Conservation (phyloP, 805 yeast genomes). For the Ogataea parapolymorpha region DNA sequence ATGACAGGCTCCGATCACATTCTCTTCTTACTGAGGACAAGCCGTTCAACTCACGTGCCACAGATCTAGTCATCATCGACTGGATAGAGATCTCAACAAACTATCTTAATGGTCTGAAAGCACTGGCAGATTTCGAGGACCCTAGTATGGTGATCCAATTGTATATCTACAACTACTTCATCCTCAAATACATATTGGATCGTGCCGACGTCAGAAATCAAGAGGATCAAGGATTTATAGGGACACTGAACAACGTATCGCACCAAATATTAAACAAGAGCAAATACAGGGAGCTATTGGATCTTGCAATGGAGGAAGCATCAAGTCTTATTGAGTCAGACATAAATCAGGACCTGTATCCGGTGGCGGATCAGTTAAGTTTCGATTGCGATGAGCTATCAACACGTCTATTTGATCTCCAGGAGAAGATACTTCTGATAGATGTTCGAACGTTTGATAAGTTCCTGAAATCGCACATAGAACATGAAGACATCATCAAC, state of each 20-base stretch:
- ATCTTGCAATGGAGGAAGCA: conserved; percentile 16
- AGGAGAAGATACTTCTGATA: conserved; percentile 30
- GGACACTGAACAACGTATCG: conserved; percentile 11
- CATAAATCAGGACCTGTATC: conserved; percentile 16
- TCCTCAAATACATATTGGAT: conserved; percentile 17
- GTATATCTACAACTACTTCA: conserved; percentile 20
- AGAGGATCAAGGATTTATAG: conserved; percentile 20
- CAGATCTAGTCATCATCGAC: conserved; percentile 9
- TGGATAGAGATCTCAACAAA: conserved; percentile 26
- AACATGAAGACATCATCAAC: conserved; percentile 36
- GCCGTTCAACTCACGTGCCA: conserved; percentile 1
- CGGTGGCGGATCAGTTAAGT: conserved; percentile 3
- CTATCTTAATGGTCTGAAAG: conserved; percentile 18
- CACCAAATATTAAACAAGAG: conserved; percentile 10
- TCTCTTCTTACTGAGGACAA: background rate
- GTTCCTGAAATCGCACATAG: conserved; percentile 35
- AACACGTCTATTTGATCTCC: conserved; percentile 10
- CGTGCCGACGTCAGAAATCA: conserved; percentile 6
- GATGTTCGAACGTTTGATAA: conserved; percentile 38
- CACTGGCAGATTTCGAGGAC: conserved; percentile 15
- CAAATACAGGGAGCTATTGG: conserved; percentile 15
- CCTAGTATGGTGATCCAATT: conserved; percentile 22
- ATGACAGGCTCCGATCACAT: conserved; percentile 3
- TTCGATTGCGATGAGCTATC: conserved; percentile 16
- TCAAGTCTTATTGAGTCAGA: background rate